Conservation (phyloP, 345 rosid species). For the Dovyalis caffra region DNA sequence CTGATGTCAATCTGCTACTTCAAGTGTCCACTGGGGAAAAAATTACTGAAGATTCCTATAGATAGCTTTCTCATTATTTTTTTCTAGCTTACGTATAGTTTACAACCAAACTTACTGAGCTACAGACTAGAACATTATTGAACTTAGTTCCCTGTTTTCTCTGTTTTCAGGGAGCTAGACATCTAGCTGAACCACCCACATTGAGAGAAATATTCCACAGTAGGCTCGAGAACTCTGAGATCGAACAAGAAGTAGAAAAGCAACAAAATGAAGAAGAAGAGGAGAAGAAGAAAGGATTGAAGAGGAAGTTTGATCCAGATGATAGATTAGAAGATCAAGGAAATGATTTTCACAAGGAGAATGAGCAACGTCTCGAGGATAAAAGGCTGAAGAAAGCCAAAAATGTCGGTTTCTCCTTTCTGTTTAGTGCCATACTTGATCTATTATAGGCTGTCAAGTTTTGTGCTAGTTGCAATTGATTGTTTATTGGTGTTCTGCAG, state of each 20-base stretch:
- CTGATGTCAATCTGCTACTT: too few relatives aligned
- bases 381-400: constrained; percentile 63
- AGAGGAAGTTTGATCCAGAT: constrained; percentile 64
- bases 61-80: too few relatives aligned
- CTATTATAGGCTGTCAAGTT: background rate
- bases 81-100: too few relatives aligned
- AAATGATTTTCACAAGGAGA: constrained; percentile 38
- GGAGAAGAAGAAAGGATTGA: constrained; percentile 39
- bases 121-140: too few relatives aligned
- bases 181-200: constrained; percentile 76
- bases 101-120: too few relatives aligned
- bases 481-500: constrained; percentile 35
- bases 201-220: constrained; percentile 63
- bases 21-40: too few relatives aligned
- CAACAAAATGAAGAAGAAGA: constrained; percentile 22
- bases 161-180: constrained; percentile 67
- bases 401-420: constrained; percentile 42
- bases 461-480: constrained; percentile 3
- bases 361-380: constrained; percentile 37
- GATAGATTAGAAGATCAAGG: constrained; percentile 35
- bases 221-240: constrained; percentile 36
- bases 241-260: constrained; percentile 18
- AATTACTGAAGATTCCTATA: too few relatives aligned
- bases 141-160: background rate
- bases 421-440: background rate